Conservation (phyloP, 441 rosid species). For the Eutrema salsugineum region DNA sequence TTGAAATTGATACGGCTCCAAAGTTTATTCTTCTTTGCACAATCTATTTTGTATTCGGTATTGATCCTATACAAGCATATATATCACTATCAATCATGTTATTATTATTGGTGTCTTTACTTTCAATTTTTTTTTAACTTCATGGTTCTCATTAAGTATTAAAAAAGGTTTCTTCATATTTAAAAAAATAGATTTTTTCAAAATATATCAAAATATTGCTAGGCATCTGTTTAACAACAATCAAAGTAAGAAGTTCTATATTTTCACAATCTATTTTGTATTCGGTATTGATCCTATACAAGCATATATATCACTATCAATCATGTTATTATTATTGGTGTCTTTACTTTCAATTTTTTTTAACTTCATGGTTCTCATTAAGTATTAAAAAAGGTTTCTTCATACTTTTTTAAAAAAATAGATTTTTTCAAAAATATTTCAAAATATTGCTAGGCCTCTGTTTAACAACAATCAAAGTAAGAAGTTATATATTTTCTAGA, state of each 20-base stretch:
- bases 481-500: not conserved
- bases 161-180: not conserved
- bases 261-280: not conserved
- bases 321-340: not conserved
- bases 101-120: not conserved
- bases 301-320: not conserved
- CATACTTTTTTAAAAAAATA: too few species aligned
- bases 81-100: not conserved
- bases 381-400: not conserved
- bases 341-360: not conserved
- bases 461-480: not conserved
- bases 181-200: too few species aligned
- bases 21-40: not conserved
- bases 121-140: not conserved
- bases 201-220: too few species aligned
- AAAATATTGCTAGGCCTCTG: not conserved
- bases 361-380: not conserved
- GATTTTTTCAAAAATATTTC: too few species aligned
- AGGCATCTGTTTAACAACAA: too few species aligned
- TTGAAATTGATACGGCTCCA: slow-evolving; percentile 10
- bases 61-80: not conserved
- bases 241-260: too few species aligned
- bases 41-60: not conserved
- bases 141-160: not conserved
- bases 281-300: not conserved